Conservation (phyloP, 164 flowering plant genomes). For the Vitis vinifera region DNA sequence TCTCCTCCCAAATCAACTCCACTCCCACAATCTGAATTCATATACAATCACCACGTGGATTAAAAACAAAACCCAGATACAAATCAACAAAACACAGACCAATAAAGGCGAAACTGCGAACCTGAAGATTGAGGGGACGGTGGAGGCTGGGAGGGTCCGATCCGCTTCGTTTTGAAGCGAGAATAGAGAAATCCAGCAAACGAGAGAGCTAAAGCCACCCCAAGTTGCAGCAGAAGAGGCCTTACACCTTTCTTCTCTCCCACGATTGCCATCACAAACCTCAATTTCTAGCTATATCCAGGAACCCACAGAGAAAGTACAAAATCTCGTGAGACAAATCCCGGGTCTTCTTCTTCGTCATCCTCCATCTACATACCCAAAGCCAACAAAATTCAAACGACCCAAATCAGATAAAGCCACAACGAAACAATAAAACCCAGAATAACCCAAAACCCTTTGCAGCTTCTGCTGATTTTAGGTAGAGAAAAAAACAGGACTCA, state of each 20-base stretch:
- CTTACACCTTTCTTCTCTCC: constrained; percentile 39
- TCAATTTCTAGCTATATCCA: neutral
- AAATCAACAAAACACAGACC: neutral
- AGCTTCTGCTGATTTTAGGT: neutral
- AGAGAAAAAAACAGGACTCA: neutral
- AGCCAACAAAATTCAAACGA: neutral
- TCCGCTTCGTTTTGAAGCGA: constrained; percentile 31
- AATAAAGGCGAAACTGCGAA: constrained; percentile 9
- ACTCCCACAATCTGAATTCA: constrained; percentile 22
- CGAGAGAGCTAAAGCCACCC: constrained; percentile 73
- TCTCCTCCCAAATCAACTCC: constrained; percentile 12
- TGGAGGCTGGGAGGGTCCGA: constrained; percentile 19
- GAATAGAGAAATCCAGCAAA: constrained; percentile 65
- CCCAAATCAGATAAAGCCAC: neutral
- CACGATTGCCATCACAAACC: constrained; percentile 18
- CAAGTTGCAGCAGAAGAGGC: constrained; percentile 58
- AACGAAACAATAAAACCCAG: neutral
- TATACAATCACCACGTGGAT: neutral
- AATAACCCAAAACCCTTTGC: constrained; percentile 7
- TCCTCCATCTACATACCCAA: constrained; percentile 35
- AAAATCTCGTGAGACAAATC: neutral
- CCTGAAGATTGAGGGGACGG: constrained; percentile 34
- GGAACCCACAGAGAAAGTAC: neutral
- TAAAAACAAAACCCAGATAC: neutral
- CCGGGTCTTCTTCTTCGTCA: constrained; percentile 29